Evolutionary conservation across 495 filamentous ascomycete species (phyloP).

Genomic region (Penicillium canariense): DNA sequence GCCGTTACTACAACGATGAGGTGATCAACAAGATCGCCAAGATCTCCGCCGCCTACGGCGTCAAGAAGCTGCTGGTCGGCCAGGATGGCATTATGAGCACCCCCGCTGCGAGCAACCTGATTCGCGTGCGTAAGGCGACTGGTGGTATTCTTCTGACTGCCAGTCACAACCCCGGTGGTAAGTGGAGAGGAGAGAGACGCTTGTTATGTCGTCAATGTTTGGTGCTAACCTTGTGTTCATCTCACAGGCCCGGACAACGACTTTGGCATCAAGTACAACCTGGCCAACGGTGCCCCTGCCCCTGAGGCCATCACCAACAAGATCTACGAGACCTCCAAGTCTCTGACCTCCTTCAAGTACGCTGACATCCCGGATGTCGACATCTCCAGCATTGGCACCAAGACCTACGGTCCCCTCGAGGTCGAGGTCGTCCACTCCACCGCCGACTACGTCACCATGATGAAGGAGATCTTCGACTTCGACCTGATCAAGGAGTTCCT

Average conservation of each 20-base stretch:
- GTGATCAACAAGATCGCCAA: slow-evolving; percentile 96
- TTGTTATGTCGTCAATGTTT: neutral
- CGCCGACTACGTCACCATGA: slow-evolving; percentile 86
- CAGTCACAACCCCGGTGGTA: slow-evolving; percentile 97
- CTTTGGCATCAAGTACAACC: slow-evolving; percentile 99
- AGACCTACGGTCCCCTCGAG: slow-evolving; percentile 80
- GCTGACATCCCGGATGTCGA: slow-evolving; percentile 84
- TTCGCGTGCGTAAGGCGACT: slow-evolving; percentile 88
- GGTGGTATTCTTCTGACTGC: slow-evolving; percentile 96
- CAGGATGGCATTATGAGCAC: slow-evolving; percentile 96
- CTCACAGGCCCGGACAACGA: slow-evolving; percentile 78
- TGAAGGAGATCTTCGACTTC: slow-evolving; percentile 99
- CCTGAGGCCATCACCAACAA: slow-evolving; percentile 96
- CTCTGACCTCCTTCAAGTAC: slow-evolving; percentile 86
- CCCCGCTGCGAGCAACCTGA: slow-evolving; percentile 92
- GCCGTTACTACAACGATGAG: slow-evolving; percentile 94
- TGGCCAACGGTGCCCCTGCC: slow-evolving; percentile 90
- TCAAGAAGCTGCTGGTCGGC: slow-evolving; percentile 96
- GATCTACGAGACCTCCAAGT: slow-evolving; percentile 88
- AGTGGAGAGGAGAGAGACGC: slow-evolving; percentile 28
- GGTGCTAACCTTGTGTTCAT: neutral
- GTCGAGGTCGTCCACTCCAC: slow-evolving; percentile 94
- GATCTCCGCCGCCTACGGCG: slow-evolving; percentile 93
- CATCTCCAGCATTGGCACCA: slow-evolving; percentile 74
- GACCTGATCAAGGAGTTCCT: slow-evolving; percentile 92